Conservation (phyloP, 2,329 filamentous ascomycete genomes). For the Ceratocystis cubensis region DNA sequence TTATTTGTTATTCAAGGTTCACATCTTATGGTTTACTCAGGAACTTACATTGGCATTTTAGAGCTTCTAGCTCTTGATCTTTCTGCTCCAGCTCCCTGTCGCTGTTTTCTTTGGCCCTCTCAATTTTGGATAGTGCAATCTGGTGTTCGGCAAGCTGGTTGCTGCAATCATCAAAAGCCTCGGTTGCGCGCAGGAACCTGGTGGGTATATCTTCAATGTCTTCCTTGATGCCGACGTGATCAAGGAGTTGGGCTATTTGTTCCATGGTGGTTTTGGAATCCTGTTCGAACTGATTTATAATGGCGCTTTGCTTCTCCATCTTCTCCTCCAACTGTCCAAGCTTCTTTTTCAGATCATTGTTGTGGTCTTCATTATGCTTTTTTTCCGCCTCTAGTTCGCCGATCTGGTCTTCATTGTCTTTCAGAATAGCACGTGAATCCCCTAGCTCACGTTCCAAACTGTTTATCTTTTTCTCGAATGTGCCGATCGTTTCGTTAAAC, state of each 20-base stretch:
- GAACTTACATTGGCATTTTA: constrained; percentile 12
- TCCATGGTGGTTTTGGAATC: background rate
- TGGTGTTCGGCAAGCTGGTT: constrained; percentile 7
- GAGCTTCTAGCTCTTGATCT: background rate
- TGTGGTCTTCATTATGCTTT: background rate
- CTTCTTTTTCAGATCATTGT: constrained; percentile 2
- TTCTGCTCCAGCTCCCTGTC: background rate
- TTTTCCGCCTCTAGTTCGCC: constrained; percentile 14
- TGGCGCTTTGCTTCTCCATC: background rate
- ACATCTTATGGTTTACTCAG: background rate
- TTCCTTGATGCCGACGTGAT: constrained; percentile 1
- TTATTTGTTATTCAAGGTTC: background rate
- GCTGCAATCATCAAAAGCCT: background rate
- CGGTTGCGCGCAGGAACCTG: background rate
- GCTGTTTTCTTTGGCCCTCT: background rate
- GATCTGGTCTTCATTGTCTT: constrained; percentile 12
- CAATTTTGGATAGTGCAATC: background rate
- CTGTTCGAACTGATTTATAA: constrained; percentile 3
- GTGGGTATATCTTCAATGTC: background rate
- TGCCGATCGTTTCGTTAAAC: constrained; percentile 12
- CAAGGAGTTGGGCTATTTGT: background rate
- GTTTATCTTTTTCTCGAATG: constrained; percentile 17
- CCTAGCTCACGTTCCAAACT: constrained; percentile 10
- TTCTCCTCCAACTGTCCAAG: constrained; percentile 8
- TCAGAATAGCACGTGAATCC: background rate